Base-by-base conservation (phyloP, 2,329 filamentous ascomycete species). In the Pezicula rhizophila region DNA sequence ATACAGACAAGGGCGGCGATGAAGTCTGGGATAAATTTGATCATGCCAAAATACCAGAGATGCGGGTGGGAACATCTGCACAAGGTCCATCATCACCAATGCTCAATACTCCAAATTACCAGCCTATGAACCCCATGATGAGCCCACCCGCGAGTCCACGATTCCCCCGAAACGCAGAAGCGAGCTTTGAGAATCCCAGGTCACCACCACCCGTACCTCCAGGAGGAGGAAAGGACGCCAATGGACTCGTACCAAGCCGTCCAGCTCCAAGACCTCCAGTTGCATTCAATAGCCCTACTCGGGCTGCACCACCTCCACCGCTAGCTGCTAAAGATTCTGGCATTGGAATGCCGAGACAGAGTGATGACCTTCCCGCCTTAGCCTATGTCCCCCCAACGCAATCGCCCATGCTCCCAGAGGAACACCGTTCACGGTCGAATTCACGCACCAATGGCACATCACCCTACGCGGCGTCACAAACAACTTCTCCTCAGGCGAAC, bases 1-100 rank as follows among this genome's bases (percentile, higher is more conserved):
- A 89, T 56, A 86, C 88, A 23, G 89, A 92, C 59, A 77, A 75
- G 35, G 80, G 77, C 59, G 82, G 81, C 51, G 81, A 83, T 53
- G 89, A 96, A 64, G 85, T 93, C 49, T 89, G 93, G 75, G 91
- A 97, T 68, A 99, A 99, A 68, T 96, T 99, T 67, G 89, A 95
- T 61, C 84, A 96, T 71, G 89, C 87, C 46, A 83, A 85, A 61
- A 76, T 84, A 8, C 65, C 70, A 51, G 77, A 79, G 51, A 62
- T 71, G 59, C 73, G 76, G 47, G 68, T 73, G 57, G 65, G 70
- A 57, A 53, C 53, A 17, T 55, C 53, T 8, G 50, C 48, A 2
- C 55, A 56, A 44, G 38, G 45, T 11, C 56, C 58, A 17, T 33
- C 60, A 8, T 61, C 62, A 11, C 61, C 63, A 17, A 49, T 71